Conservation (phyloP, 225 moss, liverwort and hornwort species). For the Polytrichum commune region DNA sequence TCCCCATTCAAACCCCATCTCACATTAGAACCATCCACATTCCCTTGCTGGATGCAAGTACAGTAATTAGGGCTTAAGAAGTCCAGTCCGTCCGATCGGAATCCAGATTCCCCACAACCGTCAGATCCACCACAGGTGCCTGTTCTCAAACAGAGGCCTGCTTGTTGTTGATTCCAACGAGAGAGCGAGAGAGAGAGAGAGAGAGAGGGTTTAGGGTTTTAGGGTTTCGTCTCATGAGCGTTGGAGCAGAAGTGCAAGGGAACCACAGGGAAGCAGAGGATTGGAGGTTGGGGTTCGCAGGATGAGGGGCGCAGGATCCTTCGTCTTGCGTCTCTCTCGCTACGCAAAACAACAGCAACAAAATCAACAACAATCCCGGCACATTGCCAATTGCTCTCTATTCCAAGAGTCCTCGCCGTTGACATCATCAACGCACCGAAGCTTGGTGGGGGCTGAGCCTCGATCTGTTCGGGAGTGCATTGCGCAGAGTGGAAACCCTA, state of each 20-base stretch:
- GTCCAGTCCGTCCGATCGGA: too few species aligned
- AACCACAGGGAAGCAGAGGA: not conserved
- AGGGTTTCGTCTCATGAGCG: not conserved
- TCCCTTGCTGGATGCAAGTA: too few species aligned
- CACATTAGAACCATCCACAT: too few species aligned
- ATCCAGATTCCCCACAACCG: too few species aligned
- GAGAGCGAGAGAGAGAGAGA: too few species aligned
- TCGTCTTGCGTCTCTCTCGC: slow-evolving; percentile 5
- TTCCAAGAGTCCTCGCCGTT: too few species aligned
- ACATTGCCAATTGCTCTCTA: not conserved
- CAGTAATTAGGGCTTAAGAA: too few species aligned
- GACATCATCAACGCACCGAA: not conserved
- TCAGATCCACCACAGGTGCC: too few species aligned
- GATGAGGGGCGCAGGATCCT: slow-evolving; percentile 1
- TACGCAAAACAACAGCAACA: not conserved
- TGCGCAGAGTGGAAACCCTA: not conserved
- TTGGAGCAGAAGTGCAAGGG: not conserved
- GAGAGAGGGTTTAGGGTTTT: slow-evolving; percentile 2
- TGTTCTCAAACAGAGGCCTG: too few species aligned
- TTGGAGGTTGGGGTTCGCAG: not conserved
- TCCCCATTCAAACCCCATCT: too few species aligned
- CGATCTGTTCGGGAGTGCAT: not conserved
- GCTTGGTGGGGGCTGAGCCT: not conserved
- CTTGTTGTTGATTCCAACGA: too few species aligned
- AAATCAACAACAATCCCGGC: too few species aligned